Conservation (phyloP, 176 grass and related monocot species). For the Aechmea fasciata region DNA sequence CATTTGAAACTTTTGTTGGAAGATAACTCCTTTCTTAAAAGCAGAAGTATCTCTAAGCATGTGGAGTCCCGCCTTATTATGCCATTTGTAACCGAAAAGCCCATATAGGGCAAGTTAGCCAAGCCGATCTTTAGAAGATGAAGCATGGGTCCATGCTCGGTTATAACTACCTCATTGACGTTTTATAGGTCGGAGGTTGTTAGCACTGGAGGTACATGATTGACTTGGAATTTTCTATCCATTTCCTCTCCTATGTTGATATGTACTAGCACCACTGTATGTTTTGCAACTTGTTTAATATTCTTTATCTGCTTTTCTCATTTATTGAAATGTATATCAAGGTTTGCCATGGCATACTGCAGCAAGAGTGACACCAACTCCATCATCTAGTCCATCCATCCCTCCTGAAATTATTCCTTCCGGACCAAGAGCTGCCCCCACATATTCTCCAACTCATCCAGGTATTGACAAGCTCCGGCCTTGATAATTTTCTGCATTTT, state of each 20-base stretch:
- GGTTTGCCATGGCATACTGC: slow-evolving; percentile 7
- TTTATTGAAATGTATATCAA: slow-evolving; percentile 12
- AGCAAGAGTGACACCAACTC: slow-evolving; percentile 24
- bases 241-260: slow-evolving; percentile 3
- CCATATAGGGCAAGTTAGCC: not conserved
- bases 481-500: slow-evolving; percentile 1
- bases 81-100: not conserved
- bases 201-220: not conserved
- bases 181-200: not conserved
- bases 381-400: slow-evolving; percentile 28
- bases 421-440: slow-evolving; percentile 35
- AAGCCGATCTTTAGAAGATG: not conserved
- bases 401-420: slow-evolving; percentile 24
- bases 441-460: slow-evolving; percentile 41
- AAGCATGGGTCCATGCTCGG: not conserved
- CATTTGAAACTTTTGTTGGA: too few species aligned
- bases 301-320: slow-evolving; percentile 10
- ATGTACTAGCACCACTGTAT: not conserved
- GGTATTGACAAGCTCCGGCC: slow-evolving; percentile 33
- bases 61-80: too few species aligned
- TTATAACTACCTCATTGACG: not conserved
- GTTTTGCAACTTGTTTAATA: not conserved
- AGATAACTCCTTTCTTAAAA: too few species aligned
- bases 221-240: not conserved
- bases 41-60: too few species aligned